Conservation (phyloP, 345 rosid species). For the Eucalyptus victrix region DNA sequence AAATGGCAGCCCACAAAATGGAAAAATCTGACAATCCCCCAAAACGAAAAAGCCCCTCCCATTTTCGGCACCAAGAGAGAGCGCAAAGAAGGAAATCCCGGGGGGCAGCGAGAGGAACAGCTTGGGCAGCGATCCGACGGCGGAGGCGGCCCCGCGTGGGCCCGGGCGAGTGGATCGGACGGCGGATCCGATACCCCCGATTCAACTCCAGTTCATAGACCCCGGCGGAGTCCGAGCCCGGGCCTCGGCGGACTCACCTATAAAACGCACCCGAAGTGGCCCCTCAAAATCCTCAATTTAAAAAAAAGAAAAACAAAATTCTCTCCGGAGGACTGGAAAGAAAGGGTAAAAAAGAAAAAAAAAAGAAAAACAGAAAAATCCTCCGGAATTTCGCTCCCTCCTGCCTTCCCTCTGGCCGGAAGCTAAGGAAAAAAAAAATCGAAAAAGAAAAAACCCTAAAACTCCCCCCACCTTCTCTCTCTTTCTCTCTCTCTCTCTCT, state of each 20-base stretch:
- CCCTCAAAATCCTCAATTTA: background rate
- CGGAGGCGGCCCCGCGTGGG: background rate
- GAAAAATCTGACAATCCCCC: background rate
- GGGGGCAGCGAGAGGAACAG: background rate
- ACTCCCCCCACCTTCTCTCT: background rate
- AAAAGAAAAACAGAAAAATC: background rate
- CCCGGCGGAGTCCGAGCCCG: constrained; percentile 19
- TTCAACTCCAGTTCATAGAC: constrained; percentile 13
- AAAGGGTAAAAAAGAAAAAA: background rate
- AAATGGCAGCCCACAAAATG: background rate
- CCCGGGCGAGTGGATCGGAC: background rate
- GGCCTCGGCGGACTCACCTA: constrained; percentile 14
- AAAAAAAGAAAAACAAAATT: background rate
- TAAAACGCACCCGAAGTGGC: background rate
- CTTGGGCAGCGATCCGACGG: background rate
- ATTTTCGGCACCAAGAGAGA: background rate
- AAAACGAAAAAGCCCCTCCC: background rate
- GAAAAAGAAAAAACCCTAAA: background rate
- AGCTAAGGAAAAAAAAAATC: background rate
- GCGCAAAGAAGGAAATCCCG: background rate
- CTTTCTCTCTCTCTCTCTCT: background rate
- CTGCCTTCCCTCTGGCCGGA: too few species aligned
- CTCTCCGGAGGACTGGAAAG: background rate
- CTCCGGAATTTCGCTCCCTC: background rate
- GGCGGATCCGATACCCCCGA: constrained; percentile 14